These are phyloP conservation scores for Aspergillus pseudotamarii DNA, from an alignment of 2,329 filamentous ascomycete genomes.

Conservation along the genomic window DNA sequence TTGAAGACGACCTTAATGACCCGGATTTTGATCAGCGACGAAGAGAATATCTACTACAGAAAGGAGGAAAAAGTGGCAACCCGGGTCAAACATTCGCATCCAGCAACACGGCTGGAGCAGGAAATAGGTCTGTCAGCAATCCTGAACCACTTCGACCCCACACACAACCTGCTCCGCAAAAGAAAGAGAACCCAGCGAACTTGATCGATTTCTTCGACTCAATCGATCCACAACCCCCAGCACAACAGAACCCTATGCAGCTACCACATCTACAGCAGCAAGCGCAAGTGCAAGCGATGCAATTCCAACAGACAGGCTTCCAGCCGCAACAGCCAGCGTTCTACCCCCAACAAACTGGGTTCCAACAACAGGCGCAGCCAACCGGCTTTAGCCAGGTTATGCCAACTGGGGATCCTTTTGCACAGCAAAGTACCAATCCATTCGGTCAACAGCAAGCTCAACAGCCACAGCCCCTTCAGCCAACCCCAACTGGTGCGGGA, in stretches of 20 bases:
- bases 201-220: constrained; percentile 94
- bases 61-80: constrained; percentile 68
- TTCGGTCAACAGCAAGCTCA: constrained; percentile 38
- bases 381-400: constrained; percentile 34
- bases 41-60: constrained; percentile 86
- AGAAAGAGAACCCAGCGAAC: constrained; percentile 59
- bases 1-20: constrained; percentile 94
- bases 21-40: constrained; percentile 93
- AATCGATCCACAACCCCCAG: constrained; percentile 81
- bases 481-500: constrained; percentile 71
- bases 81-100: constrained; percentile 31
- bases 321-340: constrained; percentile 26
- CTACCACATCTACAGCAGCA: constrained; percentile 34
- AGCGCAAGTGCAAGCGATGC: constrained; percentile 40
- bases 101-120: constrained; percentile 16
- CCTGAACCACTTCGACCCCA: constrained; percentile 29
- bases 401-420: constrained; percentile 32
- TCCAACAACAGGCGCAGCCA: constrained; percentile 41
- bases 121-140: constrained; percentile 31
- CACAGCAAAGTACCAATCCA: constrained; percentile 36
- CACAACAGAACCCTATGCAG: constrained; percentile 43
- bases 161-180: constrained; percentile 32
- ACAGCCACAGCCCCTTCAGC: constrained; percentile 55
- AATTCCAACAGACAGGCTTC: constrained; percentile 39
- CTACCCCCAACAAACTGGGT: constrained; percentile 34